phyloP scores from a whole-genome alignment of 73 alveolate species.

The Stentor coeruleus region DNA sequence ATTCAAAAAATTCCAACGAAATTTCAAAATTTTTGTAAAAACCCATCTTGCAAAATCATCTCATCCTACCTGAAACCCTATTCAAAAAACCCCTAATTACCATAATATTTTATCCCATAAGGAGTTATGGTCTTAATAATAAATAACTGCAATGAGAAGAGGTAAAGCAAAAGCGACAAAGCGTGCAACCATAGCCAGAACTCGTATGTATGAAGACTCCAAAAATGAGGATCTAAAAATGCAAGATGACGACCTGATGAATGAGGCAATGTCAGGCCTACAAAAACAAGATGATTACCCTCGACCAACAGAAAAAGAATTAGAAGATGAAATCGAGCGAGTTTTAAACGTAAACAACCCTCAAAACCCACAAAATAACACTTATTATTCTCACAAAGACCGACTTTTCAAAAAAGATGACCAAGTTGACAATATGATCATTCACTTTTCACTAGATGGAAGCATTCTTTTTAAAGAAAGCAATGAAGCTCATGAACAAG shows the following conservation, averaged over 20 bases:
- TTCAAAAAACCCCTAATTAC: no score
- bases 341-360: conserved; percentile 74
- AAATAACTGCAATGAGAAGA: background rate
- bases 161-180: background rate
- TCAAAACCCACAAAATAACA: conserved; percentile 77
- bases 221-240: background rate
- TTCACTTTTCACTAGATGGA: conserved; percentile 77
- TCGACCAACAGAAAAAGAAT: conserved; percentile 42
- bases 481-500: conserved; percentile 74
- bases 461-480: conserved; percentile 66
- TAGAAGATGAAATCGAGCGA: conserved; percentile 68
- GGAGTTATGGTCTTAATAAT: no score
- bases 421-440: conserved; percentile 71
- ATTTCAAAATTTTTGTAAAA: no score
- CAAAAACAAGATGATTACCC: background rate
- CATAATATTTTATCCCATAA: no score
- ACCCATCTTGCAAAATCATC: no score
- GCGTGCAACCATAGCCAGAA: background rate
- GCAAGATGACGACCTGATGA: background rate
- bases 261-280: background rate
- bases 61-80: no score
- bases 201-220: background rate
- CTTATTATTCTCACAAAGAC: conserved; percentile 62
- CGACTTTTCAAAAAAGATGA: conserved; percentile 77
- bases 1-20: no score